Evolutionary conservation across 139 green algal genomes (phyloP), one percentile per base, ranked within the genome.

Genomic region (Zygnema cylindricum): DNA sequence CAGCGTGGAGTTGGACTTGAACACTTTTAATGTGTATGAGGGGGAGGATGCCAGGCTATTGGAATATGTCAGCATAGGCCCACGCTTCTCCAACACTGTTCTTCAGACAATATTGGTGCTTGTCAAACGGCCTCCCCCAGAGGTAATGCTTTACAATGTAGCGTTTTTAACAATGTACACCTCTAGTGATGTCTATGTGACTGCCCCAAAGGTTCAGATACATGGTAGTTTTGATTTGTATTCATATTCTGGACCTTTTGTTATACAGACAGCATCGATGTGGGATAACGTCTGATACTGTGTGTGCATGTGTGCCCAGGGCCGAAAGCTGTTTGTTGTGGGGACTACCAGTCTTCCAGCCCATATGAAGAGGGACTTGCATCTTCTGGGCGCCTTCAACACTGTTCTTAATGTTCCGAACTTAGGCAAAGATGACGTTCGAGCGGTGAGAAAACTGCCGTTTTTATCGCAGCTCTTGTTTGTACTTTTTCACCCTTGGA

Each of bases 21-120:
- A 36, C 73, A 36, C 16, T 81, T 38, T 30, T 30, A 30, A 76
- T 85, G 77, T 43, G 36, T 85, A 11, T 7, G 38, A 11, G 42
- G 71, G 7, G 3, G 16, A 69, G 79, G n/a, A n/a, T n/a, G n/a
- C n/a, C 85, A 90, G 85, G 21, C 93, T 99, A 89, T 91, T 99
- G 23, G 98, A 99, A 93, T 99, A 98, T 86, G 97, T 98, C 22
- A 84, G 95, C 55, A 98, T 99, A 40, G 98, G 98, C 0, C 98
- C 98, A 1, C 95, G 97, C 69, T 99, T 99, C 93, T 98, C 94
- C 77, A 99, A 99, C 90, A 76, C 88, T 16, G 90, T 99, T 25
- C 94, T 99, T 85, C 97, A 97, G 90, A 96, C 96, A 71, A 92
- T 99, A 76, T 93, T 99, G 69, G 96, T 98, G 88, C 94, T 99